Evolutionary conservation across 352 stramenopile species (phyloP).

Genomic region (Phytophthora capsici): DNA sequence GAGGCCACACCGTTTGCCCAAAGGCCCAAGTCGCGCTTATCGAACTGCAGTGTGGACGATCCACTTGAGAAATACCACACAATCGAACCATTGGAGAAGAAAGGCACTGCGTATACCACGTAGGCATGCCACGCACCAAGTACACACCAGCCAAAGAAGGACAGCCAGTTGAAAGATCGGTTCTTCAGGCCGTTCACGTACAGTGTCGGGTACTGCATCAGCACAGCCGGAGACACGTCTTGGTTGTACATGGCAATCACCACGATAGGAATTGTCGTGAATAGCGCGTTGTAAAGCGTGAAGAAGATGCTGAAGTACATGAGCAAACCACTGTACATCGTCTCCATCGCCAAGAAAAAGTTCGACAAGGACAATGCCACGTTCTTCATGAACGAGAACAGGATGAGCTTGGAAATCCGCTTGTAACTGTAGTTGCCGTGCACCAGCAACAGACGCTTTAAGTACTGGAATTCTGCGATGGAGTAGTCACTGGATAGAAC

Average conservation of each 20-base stretch:
- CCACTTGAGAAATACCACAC: constrained; percentile 82
- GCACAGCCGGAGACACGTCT: constrained; percentile 84
- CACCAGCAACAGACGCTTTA: constrained; percentile 84
- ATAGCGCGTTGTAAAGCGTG: constrained; percentile 90
- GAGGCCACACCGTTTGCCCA: constrained; percentile 83
- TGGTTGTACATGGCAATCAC: constrained; percentile 93
- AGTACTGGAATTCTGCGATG: constrained; percentile 83
- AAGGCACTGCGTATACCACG: constrained; percentile 85
- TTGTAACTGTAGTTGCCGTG: constrained; percentile 93
- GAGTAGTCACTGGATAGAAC: constrained; percentile 88
- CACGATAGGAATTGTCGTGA: constrained; percentile 91
- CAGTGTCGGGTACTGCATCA: constrained; percentile 91
- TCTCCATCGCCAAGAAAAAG: constrained; percentile 85
- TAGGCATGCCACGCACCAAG: constrained; percentile 90
- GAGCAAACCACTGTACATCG: constrained; percentile 88
- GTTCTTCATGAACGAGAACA: constrained; percentile 93
- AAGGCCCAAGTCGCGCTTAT: constrained; percentile 74
- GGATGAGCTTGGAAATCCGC: constrained; percentile 88
- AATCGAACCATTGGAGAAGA: constrained; percentile 86
- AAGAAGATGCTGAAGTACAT: constrained; percentile 93
- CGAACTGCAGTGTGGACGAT: constrained; percentile 61
- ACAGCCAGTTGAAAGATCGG: constrained; percentile 90
- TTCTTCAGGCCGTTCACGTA: constrained; percentile 91
- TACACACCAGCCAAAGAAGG: constrained; percentile 87
- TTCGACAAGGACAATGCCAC: constrained; percentile 86